phyloP scores from a whole-genome alignment of 2,329 filamentous ascomycete species.

The Epichloe aotearoae region DNA sequence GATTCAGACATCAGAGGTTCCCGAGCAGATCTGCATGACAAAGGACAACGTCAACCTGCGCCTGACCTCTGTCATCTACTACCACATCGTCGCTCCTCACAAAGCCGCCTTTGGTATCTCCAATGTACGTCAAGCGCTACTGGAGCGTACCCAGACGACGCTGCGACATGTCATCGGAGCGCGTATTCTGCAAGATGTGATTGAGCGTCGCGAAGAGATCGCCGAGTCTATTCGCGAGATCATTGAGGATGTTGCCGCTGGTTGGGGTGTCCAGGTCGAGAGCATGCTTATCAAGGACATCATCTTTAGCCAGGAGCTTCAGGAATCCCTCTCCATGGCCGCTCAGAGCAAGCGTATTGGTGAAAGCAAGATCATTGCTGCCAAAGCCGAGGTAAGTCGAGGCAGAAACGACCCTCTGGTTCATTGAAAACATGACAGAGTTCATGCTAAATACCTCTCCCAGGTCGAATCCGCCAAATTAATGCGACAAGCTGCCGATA shows the following conservation, averaged over 20 bases:
- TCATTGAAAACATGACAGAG: not conserved
- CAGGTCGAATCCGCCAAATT: constrained; percentile 85
- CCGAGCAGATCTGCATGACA: constrained; percentile 96
- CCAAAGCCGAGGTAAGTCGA: constrained; percentile 60
- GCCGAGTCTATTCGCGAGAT: constrained; percentile 92
- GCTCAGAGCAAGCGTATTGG: constrained; percentile 97
- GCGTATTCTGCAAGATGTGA: constrained; percentile 91
- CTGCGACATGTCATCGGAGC: constrained; percentile 93
- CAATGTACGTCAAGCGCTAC: constrained; percentile 88
- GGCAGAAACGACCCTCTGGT: not conserved
- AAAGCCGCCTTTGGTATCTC: constrained; percentile 94
- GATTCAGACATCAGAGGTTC: constrained; percentile 96
- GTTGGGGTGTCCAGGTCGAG: constrained; percentile 94
- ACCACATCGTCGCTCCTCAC: constrained; percentile 90
- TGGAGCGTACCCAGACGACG: constrained; percentile 96
- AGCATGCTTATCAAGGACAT: constrained; percentile 99
- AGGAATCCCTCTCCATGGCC: constrained; percentile 95
- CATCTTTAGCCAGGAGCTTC: constrained; percentile 88
- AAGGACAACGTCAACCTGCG: constrained; percentile 96
- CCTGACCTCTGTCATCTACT: constrained; percentile 96
- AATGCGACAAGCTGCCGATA: constrained; percentile 87
- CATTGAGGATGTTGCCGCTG: constrained; percentile 85
- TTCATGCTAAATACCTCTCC: not conserved
- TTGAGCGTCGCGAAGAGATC: constrained; percentile 94
- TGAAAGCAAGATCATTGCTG: constrained; percentile 96